Percentiles rank a stretch among this genome's conserved stretches.
phyloP scores from a whole-genome alignment of 768 basidiomycete species.

The Cystofilobasidium macerans region DNA sequence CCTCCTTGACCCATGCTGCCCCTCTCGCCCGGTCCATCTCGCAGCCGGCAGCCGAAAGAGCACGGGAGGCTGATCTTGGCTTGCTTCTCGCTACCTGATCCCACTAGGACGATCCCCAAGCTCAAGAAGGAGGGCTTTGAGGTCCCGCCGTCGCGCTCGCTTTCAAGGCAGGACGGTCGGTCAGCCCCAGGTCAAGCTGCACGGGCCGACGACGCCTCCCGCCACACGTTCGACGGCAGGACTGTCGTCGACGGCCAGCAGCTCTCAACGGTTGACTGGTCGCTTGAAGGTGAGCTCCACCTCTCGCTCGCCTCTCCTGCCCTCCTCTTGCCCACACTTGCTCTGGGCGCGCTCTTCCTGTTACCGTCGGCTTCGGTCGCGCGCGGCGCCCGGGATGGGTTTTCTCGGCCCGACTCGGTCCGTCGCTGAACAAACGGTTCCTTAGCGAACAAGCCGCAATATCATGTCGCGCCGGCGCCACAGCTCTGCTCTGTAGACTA shows the following conservation, averaged over 20 bases:
- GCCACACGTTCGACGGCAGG: not conserved
- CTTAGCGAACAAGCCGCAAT: too few species aligned
- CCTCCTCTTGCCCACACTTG: not conserved
- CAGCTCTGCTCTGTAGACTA: too few species aligned
- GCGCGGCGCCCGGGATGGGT: too few species aligned
- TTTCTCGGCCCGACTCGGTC: too few species aligned
- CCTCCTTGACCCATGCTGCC: too few species aligned
- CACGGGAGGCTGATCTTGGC: not conserved
- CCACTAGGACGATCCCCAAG: constrained; percentile 8
- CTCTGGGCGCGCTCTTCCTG: too few species aligned
- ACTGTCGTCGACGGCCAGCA: not conserved
- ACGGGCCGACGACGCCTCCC: too few species aligned
- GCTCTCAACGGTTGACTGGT: not conserved
- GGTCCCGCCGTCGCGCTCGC: constrained; percentile 4
- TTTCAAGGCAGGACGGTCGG: not conserved
- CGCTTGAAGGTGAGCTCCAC: not conserved
- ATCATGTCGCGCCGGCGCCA: too few species aligned
- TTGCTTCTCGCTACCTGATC: not conserved
- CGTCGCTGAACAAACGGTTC: too few species aligned
- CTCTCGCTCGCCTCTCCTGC: not conserved
- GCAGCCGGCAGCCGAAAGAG: too few species aligned
- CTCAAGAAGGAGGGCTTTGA: constrained; percentile 22
- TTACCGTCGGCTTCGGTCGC: too few species aligned
- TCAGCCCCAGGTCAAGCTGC: not conserved
- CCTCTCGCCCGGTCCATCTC: too few species aligned